Evolutionary conservation across 257 asterid species (phyloP), one percentile per base, ranked within the genome.

Genomic region (Lycium ferocissimum): DNA sequence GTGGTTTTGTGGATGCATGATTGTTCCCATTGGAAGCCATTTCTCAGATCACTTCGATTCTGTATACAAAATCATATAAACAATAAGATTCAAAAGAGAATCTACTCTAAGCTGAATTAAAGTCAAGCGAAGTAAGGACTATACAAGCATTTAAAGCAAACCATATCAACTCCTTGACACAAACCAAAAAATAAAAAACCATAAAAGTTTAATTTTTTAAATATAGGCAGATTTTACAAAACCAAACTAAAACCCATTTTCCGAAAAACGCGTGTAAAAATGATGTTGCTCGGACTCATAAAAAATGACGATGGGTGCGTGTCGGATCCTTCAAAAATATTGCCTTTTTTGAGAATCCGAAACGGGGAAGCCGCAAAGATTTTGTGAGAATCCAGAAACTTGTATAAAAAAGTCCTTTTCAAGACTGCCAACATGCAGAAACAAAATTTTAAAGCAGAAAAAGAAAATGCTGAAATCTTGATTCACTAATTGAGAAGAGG

Each of bases 11-110:
- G 11, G 69, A 86, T 35, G 83, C 87, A 66, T 87, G 81, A 71
- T 84, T 90, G 61, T 82, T 86, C 58, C 88, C 94, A 13, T 86
- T 89, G 18, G 91, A 83, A 22, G 95, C 91, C 97, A 92, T 93
- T 79, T 83, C 45, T 81, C 51, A 70, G 75, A 86, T 63, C 72
- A 83, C 17, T 69, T 58, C 22, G 26, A 54, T 47, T 75, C 79
- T 67, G 61, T 53, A 54, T 0, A 47, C 63, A 83, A 66, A 1
- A 47, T 71, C 85, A 83, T 6, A 40, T 0, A 3, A 40, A 40
- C 6, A 40, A 40, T 75, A 49, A 83, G 81, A 67, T 83, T 81
- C 78, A 13, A 40, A 26, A 47, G 1, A 40, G 18, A 22, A 82
- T 61, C 62, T 13, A 11, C 26, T 53, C 47, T 10, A 78, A 78